phyloP scores from a whole-genome alignment of 169 alveolate genomes.

The Fabrea salina region DNA sequence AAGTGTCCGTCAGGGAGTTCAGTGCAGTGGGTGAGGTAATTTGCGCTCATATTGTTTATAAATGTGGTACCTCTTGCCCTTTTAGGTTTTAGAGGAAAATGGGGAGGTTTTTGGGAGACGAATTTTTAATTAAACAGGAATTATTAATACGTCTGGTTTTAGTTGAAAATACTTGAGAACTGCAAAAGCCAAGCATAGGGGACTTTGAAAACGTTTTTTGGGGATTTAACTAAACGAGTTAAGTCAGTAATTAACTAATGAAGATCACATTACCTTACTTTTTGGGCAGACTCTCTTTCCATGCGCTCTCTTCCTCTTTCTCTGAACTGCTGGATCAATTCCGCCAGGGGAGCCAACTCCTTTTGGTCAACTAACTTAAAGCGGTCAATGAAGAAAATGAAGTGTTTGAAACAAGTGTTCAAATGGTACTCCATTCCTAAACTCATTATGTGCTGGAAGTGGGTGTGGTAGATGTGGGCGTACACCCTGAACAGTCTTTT shows the following conservation, averaged over 20 bases:
- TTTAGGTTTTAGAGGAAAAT: too few relatives aligned
- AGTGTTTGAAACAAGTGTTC: conserved; percentile 86
- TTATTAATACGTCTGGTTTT: too few relatives aligned
- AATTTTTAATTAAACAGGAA: too few relatives aligned
- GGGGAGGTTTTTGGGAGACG: too few relatives aligned
- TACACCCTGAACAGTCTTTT: conserved; percentile 86
- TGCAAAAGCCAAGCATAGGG: too few relatives aligned
- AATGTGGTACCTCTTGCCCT: too few relatives aligned
- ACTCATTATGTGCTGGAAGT: conserved; percentile 82
- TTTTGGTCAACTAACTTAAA: conserved; percentile 80
- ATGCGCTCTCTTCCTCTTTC: conserved; percentile 60
- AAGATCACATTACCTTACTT: too few relatives aligned
- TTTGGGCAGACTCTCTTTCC: neutral
- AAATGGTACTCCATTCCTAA: conserved; percentile 82
- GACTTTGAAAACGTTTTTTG: too few relatives aligned
- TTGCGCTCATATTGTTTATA: conserved; percentile 26
- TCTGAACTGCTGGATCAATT: conserved; percentile 75
- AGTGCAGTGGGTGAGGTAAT: neutral
- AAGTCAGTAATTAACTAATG: too few relatives aligned
- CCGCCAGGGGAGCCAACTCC: conserved; percentile 89
- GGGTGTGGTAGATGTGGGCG: conserved; percentile 87
- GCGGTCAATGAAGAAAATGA: conserved; percentile 81
- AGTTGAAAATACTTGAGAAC: too few relatives aligned
- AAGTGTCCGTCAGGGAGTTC: conserved; percentile 71
- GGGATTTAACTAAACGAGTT: too few relatives aligned